Conservation (phyloP, 2,329 filamentous ascomycete species). For the Fusarium haematococcum region DNA sequence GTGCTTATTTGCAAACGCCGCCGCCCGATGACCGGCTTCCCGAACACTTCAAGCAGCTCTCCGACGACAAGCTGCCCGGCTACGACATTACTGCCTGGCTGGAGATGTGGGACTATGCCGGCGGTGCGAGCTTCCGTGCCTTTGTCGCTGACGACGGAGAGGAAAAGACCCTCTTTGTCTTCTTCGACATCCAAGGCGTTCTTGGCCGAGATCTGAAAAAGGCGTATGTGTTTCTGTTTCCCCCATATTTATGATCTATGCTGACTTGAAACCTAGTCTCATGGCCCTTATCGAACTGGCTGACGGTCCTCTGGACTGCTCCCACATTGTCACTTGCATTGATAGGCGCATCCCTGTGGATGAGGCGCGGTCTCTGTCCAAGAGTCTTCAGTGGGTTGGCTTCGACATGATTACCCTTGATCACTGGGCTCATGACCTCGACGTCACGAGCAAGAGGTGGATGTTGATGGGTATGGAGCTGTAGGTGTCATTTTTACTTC, state of each 20-base stretch:
- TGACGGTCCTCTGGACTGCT: constrained; percentile 79
- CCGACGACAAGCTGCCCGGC: constrained; percentile 44
- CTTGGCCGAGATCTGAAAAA: constrained; percentile 85
- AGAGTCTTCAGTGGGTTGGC: constrained; percentile 92
- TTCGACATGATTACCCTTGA: constrained; percentile 87
- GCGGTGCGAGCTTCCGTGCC: constrained; percentile 85
- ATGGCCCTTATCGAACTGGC: constrained; percentile 93
- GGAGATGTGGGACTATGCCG: constrained; percentile 87
- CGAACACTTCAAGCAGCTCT: constrained; percentile 51
- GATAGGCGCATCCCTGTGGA: constrained; percentile 75
- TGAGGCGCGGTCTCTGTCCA: constrained; percentile 76
- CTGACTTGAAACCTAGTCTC: constrained; percentile 64
- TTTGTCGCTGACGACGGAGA: constrained; percentile 80
- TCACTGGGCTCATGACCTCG: constrained; percentile 73
- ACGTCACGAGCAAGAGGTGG: constrained; percentile 82
- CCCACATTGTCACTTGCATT: constrained; percentile 82
- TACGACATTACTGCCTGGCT: constrained; percentile 71
- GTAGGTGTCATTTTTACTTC: constrained; percentile 60
- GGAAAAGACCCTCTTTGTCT: constrained; percentile 84
- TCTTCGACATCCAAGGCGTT: constrained; percentile 79
- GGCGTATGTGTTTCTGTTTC: constrained; percentile 69
- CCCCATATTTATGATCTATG: neutral
- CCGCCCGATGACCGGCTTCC: constrained; percentile 61
- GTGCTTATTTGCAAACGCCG: constrained; percentile 71
- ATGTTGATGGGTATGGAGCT: constrained; percentile 90